Evolutionary conservation across 2,329 filamentous ascomycete genomes (phyloP).

Genomic region (Incumbomyces lentus): DNA sequence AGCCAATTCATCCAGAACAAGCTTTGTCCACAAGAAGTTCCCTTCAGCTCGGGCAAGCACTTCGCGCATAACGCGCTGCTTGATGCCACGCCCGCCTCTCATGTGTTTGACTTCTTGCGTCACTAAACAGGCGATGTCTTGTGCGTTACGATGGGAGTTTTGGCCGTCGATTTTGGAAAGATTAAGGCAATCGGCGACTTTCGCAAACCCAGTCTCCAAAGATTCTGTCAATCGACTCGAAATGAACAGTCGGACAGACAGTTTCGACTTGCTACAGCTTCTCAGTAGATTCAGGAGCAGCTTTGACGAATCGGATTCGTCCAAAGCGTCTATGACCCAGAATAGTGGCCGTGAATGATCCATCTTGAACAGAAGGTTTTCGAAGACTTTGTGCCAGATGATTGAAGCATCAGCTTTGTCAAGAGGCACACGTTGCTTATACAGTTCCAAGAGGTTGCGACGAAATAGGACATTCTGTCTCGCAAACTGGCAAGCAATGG

Average conservation of each 20-base stretch:
- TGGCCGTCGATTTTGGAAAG: constrained; percentile 6
- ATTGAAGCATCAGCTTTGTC: constrained; percentile 19
- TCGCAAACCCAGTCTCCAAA: constrained; percentile 2
- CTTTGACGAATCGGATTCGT: constrained; percentile 26
- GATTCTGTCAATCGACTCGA: constrained; percentile 20
- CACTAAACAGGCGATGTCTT: constrained; percentile 12
- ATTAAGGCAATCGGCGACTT: constrained; percentile 2
- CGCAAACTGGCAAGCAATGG: constrained; percentile 24
- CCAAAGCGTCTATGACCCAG: constrained; percentile 32
- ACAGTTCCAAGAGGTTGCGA: constrained; percentile 19
- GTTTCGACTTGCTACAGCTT: constrained; percentile 11
- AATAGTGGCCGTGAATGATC: constrained; percentile 22
- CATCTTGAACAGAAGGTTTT: constrained; percentile 23
- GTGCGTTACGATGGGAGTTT: not conserved
- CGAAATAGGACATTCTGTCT: constrained; percentile 10
- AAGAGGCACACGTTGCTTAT: constrained; percentile 19
- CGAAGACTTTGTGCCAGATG: constrained; percentile 28
- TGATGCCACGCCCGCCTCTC: constrained; percentile 1
- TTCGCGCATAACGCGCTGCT: constrained; percentile 2
- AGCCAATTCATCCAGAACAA: constrained; percentile 15
- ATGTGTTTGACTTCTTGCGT: constrained; percentile 11
- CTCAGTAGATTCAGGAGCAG: constrained; percentile 23
- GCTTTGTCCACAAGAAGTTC: constrained; percentile 17
- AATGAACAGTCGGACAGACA: constrained; percentile 24
- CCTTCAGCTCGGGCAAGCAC: constrained; percentile 12